Conservation (phyloP, 1,139 yeast species). For the Wickerhamomyces sp. region DNA sequence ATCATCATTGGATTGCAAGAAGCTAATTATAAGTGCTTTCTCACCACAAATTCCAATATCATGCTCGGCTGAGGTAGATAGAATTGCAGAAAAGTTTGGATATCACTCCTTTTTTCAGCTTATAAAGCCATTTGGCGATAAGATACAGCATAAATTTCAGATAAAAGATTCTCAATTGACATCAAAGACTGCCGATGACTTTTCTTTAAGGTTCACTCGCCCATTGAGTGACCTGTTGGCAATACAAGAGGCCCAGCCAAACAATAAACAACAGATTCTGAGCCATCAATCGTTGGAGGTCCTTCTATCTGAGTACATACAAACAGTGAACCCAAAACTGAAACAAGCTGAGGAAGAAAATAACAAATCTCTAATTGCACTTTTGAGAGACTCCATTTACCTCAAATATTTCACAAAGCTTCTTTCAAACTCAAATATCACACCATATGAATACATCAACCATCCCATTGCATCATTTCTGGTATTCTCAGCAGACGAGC, state of each 20-base stretch:
- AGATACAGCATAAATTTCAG: constrained; percentile 34
- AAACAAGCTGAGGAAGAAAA: constrained; percentile 20
- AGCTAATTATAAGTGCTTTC: constrained; percentile 35
- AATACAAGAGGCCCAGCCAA: constrained; percentile 20
- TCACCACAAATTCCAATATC: constrained; percentile 57
- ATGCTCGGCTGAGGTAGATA: constrained; percentile 49
- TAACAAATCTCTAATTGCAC: constrained; percentile 18
- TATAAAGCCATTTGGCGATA: constrained; percentile 38
- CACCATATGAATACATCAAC: constrained; percentile 84
- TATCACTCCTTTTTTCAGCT: constrained; percentile 32
- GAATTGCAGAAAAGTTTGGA: constrained; percentile 37
- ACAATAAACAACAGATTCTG: constrained; percentile 24
- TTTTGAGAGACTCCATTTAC: constrained; percentile 46
- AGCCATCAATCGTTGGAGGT: constrained; percentile 31
- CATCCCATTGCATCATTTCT: constrained; percentile 84
- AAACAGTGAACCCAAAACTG: constrained; percentile 32
- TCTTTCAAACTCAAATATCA: constrained; percentile 56
- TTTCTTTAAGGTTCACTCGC: constrained; percentile 42
- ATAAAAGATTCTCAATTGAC: constrained; percentile 33
- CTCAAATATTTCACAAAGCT: constrained; percentile 56
- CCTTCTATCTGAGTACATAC: constrained; percentile 28
- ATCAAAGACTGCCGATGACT: constrained; percentile 24
- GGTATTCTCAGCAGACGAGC: constrained; percentile 37
- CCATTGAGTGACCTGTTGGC: constrained; percentile 35
- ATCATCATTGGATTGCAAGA: constrained; percentile 23